Base-by-base conservation (phyloP, 768 basidiomycete species). In the Boletus rubroflammeus region DNA sequence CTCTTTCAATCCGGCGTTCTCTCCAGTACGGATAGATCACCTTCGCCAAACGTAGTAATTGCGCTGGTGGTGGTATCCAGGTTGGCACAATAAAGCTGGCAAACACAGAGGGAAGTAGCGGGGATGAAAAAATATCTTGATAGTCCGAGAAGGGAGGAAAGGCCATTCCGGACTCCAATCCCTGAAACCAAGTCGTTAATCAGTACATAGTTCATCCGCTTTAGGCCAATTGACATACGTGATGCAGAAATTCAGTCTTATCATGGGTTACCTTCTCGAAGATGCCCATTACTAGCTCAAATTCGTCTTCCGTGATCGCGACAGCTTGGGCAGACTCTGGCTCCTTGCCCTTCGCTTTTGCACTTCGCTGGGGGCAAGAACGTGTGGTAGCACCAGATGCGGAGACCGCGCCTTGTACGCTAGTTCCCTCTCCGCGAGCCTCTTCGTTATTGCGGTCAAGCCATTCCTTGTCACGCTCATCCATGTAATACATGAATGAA, bases 381-480 rank as follows among this genome's bases (percentile, higher is more conserved):
- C 83, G 79, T 0, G 84, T 80, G 5, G 78, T 77, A 31, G 75
- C 64, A 21, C 76, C 74, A 1, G 78, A 73, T 2, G 73, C 67
- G 10, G 84, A 83, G 39, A 88, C 64, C 6, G 85, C 83, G 21
- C 85, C 86, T 63, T 90, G 89, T 0, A 81, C 79, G 57, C 87
- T 90, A 1, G 90, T 88, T 17, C 93, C 93, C 68, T 93, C 91
- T 17, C 88, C 90, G 14, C 87, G 79, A 2, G 89, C 90, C 53
- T 87, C 83, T 64, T 87, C 86, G 63, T 98, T 97, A 66, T 92
- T 93, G 72, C 84, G 88, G 62, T 90, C 88, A 31, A 99, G 80
- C 96, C 96, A 99, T 59, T 89, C 88, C 64, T 88, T 85, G 74
- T 98, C 96, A 17, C 88, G 86, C 70, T 98, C 97, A 63, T 99